phyloP scores from a whole-genome alignment of 2,329 filamentous ascomycete genomes.

The Trichoderma simmonsii region DNA sequence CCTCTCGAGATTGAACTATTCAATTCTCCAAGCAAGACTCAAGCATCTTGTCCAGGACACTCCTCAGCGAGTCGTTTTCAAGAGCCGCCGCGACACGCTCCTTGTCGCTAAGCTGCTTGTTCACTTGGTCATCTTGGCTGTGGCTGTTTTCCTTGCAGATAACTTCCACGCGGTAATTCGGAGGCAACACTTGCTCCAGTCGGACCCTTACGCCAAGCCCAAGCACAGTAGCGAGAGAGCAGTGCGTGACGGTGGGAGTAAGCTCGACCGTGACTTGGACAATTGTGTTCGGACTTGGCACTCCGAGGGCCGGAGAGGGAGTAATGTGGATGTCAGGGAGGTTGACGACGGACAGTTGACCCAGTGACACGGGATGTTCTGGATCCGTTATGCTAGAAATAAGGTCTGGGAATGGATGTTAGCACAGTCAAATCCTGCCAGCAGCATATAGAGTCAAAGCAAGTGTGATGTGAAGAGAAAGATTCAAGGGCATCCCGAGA shows the following conservation, averaged over 20 bases:
- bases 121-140: constrained; percentile 89
- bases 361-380: constrained; percentile 91
- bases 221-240: constrained; percentile 93
- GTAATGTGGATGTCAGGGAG: constrained; percentile 86
- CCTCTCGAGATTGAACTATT: background rate
- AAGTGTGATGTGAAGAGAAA: background rate
- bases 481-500: background rate
- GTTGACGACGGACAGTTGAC: constrained; percentile 90
- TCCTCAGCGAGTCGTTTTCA: constrained; percentile 87
- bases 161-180: constrained; percentile 88
- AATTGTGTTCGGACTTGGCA: constrained; percentile 51
- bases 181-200: constrained; percentile 84
- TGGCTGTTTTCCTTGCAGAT: constrained; percentile 96
- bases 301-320: constrained; percentile 35
- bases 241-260: constrained; percentile 95
- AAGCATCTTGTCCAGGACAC: constrained; percentile 90
- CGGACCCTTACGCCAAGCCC: constrained; percentile 89
- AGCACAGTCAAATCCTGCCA: constrained; percentile 15
- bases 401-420: constrained; percentile 59
- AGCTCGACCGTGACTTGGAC: constrained; percentile 81
- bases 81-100: constrained; percentile 91
- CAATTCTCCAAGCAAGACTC: constrained; percentile 45
- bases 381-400: constrained; percentile 94
- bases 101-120: constrained; percentile 95
- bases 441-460: background rate